Conservation (phyloP, 192 early-diverging fungal genomes). For the Piromyces finnis region DNA sequence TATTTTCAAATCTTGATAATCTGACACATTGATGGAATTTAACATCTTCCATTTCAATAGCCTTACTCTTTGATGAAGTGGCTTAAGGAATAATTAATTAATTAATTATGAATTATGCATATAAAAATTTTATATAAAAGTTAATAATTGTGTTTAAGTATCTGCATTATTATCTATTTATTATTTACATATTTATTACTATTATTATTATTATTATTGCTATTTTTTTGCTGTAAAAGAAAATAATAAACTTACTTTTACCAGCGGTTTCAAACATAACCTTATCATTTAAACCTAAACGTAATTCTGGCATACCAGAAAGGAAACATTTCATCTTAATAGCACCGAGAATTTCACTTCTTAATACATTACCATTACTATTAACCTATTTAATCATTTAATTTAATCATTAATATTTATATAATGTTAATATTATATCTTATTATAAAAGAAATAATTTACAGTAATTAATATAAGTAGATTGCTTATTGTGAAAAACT, state of each 20-base stretch:
- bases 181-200: too few relatives aligned
- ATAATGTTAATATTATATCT: too few relatives aligned
- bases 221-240: background rate
- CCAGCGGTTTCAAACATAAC: slow-evolving; percentile 86
- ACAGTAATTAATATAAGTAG: too few relatives aligned
- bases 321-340: slow-evolving; percentile 76
- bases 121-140: too few relatives aligned
- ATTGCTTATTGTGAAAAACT: background rate
- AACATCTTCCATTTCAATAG: slow-evolving; percentile 81
- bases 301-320: slow-evolving; percentile 70
- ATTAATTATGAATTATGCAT: too few relatives aligned
- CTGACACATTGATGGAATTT: slow-evolving; percentile 83
- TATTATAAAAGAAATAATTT: too few relatives aligned
- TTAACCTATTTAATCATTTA: slow-evolving; percentile 17
- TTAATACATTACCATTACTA: slow-evolving; percentile 33
- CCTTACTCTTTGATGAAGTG: slow-evolving; percentile 44
- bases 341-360: slow-evolving; percentile 59
- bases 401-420: background rate
- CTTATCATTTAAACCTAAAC: slow-evolving; percentile 76
- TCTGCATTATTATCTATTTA: too few relatives aligned
- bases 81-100: background rate
- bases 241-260: slow-evolving; percentile 15
- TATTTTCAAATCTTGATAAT: slow-evolving; percentile 68
- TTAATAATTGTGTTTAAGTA: too few relatives aligned
- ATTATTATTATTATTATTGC: background rate